phyloP scores from a whole-genome alignment of 148 eudicot genomes.

The Heliamphora exappendiculata region DNA sequence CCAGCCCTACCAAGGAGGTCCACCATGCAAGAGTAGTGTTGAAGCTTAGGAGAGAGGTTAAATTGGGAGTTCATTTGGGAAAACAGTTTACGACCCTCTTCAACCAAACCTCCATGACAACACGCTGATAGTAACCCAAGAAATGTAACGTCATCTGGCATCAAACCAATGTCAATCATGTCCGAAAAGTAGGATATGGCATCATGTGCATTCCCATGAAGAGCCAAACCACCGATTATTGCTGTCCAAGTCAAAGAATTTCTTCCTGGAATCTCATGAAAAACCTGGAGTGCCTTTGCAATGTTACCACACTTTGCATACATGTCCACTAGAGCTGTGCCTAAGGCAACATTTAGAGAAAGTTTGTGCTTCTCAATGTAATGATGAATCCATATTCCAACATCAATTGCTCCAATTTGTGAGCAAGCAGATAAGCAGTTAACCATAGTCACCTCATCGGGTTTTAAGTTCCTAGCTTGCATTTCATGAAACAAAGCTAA shows the following conservation, averaged over 20 bases:
- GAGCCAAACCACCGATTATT: constrained; percentile 47
- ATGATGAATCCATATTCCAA: constrained; percentile 48
- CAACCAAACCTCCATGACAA: constrained; percentile 63
- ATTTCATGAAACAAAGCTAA: constrained; percentile 45
- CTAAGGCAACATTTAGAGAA: constrained; percentile 36
- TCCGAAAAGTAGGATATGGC: constrained; percentile 35
- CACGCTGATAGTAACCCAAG: constrained; percentile 49
- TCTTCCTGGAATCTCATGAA: constrained; percentile 36
- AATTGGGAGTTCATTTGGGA: constrained; percentile 37
- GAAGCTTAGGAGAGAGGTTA: constrained; percentile 40
- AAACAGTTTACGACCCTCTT: constrained; percentile 48
- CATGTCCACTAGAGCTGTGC: constrained; percentile 63
- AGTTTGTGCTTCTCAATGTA: constrained; percentile 39
- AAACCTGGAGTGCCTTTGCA: constrained; percentile 44
- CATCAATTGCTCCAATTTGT: constrained; percentile 53
- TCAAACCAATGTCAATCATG: constrained; percentile 44
- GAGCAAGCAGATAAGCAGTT: constrained; percentile 57
- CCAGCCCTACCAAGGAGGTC: constrained; percentile 66
- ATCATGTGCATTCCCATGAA: constrained; percentile 47
- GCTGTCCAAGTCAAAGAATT: constrained; percentile 56
- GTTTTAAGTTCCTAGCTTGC: constrained; percentile 30
- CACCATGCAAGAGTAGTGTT: constrained; percentile 63
- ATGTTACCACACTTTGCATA: constrained; percentile 64
- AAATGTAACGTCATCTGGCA: constrained; percentile 52
- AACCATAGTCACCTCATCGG: constrained; percentile 53